Conservation (phyloP, 202 grass and related monocot genomes). For the Brachypodium distachyon region DNA sequence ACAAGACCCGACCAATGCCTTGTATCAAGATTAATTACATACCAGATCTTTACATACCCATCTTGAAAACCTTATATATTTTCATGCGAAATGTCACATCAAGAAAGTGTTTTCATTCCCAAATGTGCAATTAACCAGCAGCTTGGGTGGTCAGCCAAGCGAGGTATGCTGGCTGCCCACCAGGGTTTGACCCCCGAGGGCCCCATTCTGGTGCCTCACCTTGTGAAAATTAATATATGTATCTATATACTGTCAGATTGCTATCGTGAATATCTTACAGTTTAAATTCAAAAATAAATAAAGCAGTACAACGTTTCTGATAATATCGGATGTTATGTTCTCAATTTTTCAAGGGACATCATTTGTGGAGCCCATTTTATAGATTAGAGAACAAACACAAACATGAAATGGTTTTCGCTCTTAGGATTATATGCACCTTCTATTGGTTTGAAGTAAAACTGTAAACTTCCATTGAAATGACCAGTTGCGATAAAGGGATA, state of each 20-base stretch:
- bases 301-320: neutral
- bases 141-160: no score
- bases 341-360: neutral
- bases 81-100: neutral
- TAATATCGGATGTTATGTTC: neutral
- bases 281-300: no score
- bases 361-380: neutral
- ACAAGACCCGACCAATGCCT: neutral
- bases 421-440: neutral
- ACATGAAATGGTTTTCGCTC: neutral
- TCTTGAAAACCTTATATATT: neutral
- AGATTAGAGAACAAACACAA: neutral
- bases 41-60: neutral
- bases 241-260: no score
- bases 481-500: neutral
- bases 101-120: neutral
- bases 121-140: neutral
- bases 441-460: neutral
- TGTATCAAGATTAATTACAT: neutral
- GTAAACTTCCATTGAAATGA: neutral
- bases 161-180: no score
- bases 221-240: no score
- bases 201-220: no score
- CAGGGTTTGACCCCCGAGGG: no score
- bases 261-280: no score